Evolutionary conservation across 805 yeast genomes (phyloP).

Genomic region (Spencermartinsiella europaea): DNA sequence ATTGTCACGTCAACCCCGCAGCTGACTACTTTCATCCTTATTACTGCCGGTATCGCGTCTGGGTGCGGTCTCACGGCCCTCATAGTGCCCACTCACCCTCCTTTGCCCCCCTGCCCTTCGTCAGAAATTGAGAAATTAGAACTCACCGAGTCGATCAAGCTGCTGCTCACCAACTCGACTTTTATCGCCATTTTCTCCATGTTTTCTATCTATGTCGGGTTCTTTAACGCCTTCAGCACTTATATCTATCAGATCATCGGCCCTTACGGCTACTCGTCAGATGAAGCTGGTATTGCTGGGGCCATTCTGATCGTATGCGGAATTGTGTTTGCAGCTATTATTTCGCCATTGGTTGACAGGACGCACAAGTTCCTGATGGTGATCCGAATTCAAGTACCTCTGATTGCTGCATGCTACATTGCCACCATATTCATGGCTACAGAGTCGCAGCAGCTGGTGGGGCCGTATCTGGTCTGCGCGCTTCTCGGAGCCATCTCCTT

Average conservation of each 20-base stretch:
- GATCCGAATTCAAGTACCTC: constrained; percentile 25
- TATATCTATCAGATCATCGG: constrained; percentile 29
- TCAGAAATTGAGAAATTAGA: constrained; percentile 25
- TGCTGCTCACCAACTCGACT: constrained; percentile 13
- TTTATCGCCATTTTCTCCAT: constrained; percentile 20
- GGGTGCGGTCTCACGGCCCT: constrained; percentile 20
- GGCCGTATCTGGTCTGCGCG: constrained; percentile 29
- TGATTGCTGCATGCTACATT: constrained; percentile 27
- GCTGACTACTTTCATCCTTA: constrained; percentile 22
- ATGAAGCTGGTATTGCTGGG: constrained; percentile 32
- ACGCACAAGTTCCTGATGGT: constrained; percentile 22
- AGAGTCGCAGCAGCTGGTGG: constrained; percentile 23
- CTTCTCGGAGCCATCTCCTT: constrained; percentile 30
- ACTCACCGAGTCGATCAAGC: constrained; percentile 19
- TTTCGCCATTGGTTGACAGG: constrained; percentile 29
- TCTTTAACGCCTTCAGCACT: constrained; percentile 31
- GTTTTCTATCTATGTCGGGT: constrained; percentile 31
- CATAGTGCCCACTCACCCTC: constrained; percentile 24
- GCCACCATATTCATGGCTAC: constrained; percentile 29
- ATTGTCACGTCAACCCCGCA: constrained; percentile 22
- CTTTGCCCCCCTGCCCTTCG: constrained; percentile 31
- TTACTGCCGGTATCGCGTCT: constrained; percentile 24
- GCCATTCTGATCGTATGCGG: constrained; percentile 30
- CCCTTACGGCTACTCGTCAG: constrained; percentile 31
- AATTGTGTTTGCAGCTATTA: constrained; percentile 26